Percentiles rank a stretch among this genome's conserved stretches.
Conservation (phyloP, 2,329 filamentous ascomycete genomes). For the Daldinia sp. region DNA sequence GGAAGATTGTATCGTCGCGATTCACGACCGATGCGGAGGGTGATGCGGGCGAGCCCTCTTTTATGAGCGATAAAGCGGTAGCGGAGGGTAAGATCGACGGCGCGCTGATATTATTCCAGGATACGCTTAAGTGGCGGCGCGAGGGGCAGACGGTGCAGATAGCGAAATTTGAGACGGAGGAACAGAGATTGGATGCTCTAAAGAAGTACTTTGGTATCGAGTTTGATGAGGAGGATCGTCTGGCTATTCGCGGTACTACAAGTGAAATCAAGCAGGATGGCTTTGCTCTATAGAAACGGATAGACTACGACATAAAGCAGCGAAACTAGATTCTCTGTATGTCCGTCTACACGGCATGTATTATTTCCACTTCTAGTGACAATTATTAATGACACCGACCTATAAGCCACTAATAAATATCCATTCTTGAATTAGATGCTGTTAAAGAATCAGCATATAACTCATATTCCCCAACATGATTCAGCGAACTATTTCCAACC, state of each 20-base stretch:
- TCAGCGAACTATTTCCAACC: too few species aligned
- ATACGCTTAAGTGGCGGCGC: constrained; percentile 53
- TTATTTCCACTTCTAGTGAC: too few species aligned
- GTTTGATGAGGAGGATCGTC: constrained; percentile 42
- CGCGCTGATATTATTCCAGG: constrained; percentile 49
- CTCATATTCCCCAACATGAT: too few species aligned
- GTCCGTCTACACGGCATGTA: too few species aligned
- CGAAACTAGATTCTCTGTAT: not conserved
- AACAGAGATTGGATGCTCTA: constrained; percentile 54
- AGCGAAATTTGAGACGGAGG: constrained; percentile 50
- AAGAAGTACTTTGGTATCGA: constrained; percentile 56
- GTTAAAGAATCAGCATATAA: too few species aligned
- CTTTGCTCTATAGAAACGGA: not conserved
- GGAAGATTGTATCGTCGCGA: constrained; percentile 48
- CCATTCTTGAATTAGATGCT: too few species aligned
- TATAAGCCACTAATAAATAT: too few species aligned
- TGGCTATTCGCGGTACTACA: constrained; percentile 24
- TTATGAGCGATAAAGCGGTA: constrained; percentile 50
- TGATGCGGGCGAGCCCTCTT: constrained; percentile 41
- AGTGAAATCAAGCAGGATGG: constrained; percentile 9
- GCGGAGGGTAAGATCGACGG: constrained; percentile 46
- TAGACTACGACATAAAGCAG: not conserved
- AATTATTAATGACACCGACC: too few species aligned
- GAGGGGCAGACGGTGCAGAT: constrained; percentile 51
- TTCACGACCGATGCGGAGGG: constrained; percentile 50